Percentiles rank a stretch among this genome's conserved stretches.
Conservation (phyloP, 345 rosid species). For the Eucalyptus cladocalyx region DNA sequence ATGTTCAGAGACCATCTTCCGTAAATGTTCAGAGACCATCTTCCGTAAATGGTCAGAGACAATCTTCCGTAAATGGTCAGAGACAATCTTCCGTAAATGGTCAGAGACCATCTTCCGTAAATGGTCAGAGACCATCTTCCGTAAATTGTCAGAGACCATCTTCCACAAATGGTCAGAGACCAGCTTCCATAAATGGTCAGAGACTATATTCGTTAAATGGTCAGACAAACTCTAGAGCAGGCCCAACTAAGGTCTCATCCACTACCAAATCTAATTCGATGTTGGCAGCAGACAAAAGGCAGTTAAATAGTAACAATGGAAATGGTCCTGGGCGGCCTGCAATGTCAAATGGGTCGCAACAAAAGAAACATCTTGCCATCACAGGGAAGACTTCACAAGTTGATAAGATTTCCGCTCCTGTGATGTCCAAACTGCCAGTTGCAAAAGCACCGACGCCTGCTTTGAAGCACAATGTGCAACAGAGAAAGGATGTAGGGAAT, state of each 20-base stretch:
- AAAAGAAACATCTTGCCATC: conserved; percentile 10
- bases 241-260: conserved; percentile 23
- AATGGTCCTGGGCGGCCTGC: conserved; percentile 47
- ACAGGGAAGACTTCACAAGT: conserved; percentile 28
- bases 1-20: background rate
- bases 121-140: conserved; percentile 27
- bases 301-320: conserved; percentile 26
- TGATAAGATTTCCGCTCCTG: conserved; percentile 18
- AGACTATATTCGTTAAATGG: conserved; percentile 2
- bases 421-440: conserved; percentile 21
- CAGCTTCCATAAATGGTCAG: background rate
- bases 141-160: background rate
- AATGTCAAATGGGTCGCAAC: conserved; percentile 23
- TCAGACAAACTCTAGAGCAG: conserved; percentile 21
- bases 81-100: background rate
- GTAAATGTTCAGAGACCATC: background rate
- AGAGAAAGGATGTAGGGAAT: conserved; percentile 29
- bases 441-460: conserved; percentile 31
- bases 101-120: background rate
- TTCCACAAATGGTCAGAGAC: background rate
- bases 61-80: background rate
- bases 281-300: conserved; percentile 35
- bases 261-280: conserved; percentile 7
- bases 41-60: conserved; percentile 4
- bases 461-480: conserved; percentile 38